These are phyloP conservation scores for Phytopythium oedochilum DNA, from an alignment of 352 stramenopile genomes.

Conservation along the genomic window DNA sequence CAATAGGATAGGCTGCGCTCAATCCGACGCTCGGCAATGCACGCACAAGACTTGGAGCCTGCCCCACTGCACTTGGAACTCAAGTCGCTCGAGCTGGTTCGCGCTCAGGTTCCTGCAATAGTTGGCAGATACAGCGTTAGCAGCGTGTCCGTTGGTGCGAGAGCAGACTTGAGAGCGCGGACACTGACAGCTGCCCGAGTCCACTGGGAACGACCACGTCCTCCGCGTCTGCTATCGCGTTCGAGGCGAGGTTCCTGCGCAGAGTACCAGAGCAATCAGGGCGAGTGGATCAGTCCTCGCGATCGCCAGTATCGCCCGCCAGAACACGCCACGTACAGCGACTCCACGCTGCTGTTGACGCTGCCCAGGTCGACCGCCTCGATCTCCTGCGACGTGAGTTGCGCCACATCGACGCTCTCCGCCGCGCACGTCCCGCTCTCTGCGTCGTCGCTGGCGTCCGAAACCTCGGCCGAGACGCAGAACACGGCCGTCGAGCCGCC, in stretches of 20 bases:
- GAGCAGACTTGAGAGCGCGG: not conserved
- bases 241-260: not conserved
- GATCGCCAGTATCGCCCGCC: not conserved
- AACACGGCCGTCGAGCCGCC: not conserved
- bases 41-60: slow-evolving; percentile 2
- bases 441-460: not conserved
- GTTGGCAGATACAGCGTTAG: not conserved
- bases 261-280: not conserved
- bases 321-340: not conserved
- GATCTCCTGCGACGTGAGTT: not conserved
- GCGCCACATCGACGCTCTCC: not conserved
- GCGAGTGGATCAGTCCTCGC: not conserved
- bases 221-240: not conserved
- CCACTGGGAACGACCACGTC: not conserved
- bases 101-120: not conserved
- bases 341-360: not conserved
- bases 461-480: not conserved
- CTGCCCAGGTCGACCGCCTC: not conserved
- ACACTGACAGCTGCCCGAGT: not conserved
- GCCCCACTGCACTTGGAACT: slow-evolving; percentile 4
- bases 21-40: too few species aligned
- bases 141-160: too few species aligned
- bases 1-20: too few species aligned
- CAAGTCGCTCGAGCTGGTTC: not conserved
- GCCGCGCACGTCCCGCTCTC: not conserved